A percentile compares a stretch with the other conserved stretches of the same genome.
These are phyloP conservation scores for Cytospora piceicola DNA, from an alignment of 2,329 filamentous ascomycete genomes.

Conservation along the genomic window DNA sequence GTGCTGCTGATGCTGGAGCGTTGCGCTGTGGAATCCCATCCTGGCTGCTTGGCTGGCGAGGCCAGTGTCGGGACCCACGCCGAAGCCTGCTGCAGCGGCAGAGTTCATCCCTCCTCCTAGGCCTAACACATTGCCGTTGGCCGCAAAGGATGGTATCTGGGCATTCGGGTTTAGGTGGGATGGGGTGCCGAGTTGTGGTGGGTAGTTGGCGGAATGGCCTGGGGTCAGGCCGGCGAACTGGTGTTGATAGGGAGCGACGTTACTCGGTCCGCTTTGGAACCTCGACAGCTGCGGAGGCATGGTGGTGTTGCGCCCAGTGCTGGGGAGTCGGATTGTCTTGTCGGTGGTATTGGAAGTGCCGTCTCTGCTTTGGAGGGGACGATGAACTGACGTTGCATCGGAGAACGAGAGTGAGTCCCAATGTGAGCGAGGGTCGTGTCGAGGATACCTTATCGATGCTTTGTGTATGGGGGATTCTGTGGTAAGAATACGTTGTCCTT, in stretches of 20 bases:
- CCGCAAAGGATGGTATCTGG: constrained; percentile 69
- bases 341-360: constrained; percentile 26
- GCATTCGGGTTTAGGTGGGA: constrained; percentile 72
- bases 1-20: constrained; percentile 56
- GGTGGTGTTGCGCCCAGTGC: constrained; percentile 36
- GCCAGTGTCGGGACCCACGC: constrained; percentile 67
- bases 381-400: constrained; percentile 26
- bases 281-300: constrained; percentile 50
- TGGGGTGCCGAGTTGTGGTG: constrained; percentile 65
- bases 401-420: constrained; percentile 22
- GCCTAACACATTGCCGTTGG: constrained; percentile 60
- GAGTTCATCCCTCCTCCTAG: constrained; percentile 59
- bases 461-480: constrained; percentile 4
- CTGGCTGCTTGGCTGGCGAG: constrained; percentile 86
- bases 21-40: constrained; percentile 80
- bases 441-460: background rate
- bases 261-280: constrained; percentile 52
- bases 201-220: constrained; percentile 50
- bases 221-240: constrained; percentile 61
- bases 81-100: constrained; percentile 51
- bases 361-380: constrained; percentile 29
- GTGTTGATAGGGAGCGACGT: constrained; percentile 52
- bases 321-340: constrained; percentile 19
- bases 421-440: constrained; percentile 14
- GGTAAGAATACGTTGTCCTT: constrained; percentile 5